Evolutionary conservation across 805 yeast genomes (phyloP).

Genomic region (Monosporozyma siamensis): DNA sequence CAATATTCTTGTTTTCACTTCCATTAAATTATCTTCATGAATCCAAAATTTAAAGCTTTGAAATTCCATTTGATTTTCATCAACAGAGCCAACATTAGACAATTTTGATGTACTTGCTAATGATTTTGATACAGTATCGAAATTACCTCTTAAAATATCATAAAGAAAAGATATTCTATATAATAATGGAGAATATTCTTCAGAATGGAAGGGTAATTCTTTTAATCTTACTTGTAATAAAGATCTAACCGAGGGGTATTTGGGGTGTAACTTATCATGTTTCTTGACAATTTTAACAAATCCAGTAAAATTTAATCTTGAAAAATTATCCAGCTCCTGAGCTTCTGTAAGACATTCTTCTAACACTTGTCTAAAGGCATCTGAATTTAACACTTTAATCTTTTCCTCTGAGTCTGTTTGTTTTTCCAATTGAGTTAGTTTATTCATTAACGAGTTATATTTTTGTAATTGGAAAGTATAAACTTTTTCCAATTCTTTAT

Average conservation of each 20-base stretch:
- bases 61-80: slow-evolving; percentile 29
- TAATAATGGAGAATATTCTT: slow-evolving; percentile 86
- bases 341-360: slow-evolving; percentile 70
- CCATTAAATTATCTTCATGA: slow-evolving; percentile 95
- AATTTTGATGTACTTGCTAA: slow-evolving; percentile 32
- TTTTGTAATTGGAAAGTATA: slow-evolving; percentile 60
- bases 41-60: slow-evolving; percentile 88
- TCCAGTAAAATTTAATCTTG: slow-evolving; percentile 89
- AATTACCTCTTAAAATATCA: slow-evolving; percentile 65
- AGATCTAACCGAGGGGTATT: slow-evolving; percentile 78
- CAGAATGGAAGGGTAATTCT: slow-evolving; percentile 84
- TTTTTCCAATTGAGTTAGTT: slow-evolving; percentile 55
- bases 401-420: slow-evolving; percentile 37
- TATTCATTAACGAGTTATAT: slow-evolving; percentile 58
- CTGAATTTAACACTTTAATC: slow-evolving; percentile 43
- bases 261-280: slow-evolving; percentile 84
- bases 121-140: slow-evolving; percentile 27
- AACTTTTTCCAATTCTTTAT: slow-evolving; percentile 65
- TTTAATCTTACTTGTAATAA: slow-evolving; percentile 79
- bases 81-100: slow-evolving; percentile 27
- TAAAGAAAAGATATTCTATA: slow-evolving; percentile 75
- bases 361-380: slow-evolving; percentile 52
- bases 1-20: slow-evolving; percentile 88
- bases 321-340: slow-evolving; percentile 80
- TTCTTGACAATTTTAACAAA: slow-evolving; percentile 90